Conservation (phyloP, 2,329 filamentous ascomycete genomes). For the Neonectria magnoliae region DNA sequence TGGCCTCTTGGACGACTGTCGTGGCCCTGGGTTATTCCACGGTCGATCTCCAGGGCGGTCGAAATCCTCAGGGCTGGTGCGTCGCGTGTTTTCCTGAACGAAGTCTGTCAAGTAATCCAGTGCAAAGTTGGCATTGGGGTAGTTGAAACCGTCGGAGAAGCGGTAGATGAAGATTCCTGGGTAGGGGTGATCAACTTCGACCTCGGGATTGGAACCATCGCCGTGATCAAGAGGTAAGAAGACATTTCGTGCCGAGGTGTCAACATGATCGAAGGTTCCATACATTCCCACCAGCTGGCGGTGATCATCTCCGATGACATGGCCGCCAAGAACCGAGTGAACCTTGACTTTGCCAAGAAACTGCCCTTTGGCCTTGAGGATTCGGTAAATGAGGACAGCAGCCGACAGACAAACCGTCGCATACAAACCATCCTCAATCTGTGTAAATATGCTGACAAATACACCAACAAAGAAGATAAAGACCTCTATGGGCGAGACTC, state of each 20-base stretch:
- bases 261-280: slow-evolving; percentile 61
- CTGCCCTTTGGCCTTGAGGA: slow-evolving; percentile 82
- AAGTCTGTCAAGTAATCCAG: slow-evolving; percentile 79
- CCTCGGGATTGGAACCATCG: slow-evolving; percentile 90
- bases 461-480: slow-evolving; percentile 95
- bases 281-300: slow-evolving; percentile 60
- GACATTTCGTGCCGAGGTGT: slow-evolving; percentile 73
- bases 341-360: slow-evolving; percentile 77
- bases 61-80: slow-evolving; percentile 77
- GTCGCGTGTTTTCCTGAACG: slow-evolving; percentile 77
- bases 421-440: slow-evolving; percentile 94
- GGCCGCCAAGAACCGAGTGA: slow-evolving; percentile 83
- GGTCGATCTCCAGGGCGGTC: slow-evolving; percentile 78
- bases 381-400: slow-evolving; percentile 82
- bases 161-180: slow-evolving; percentile 96
- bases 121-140: slow-evolving; percentile 91
- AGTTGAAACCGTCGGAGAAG: slow-evolving; percentile 95
- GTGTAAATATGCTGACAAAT: slow-evolving; percentile 85
- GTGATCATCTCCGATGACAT: slow-evolving; percentile 72
- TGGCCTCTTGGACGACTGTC: slow-evolving; percentile 55
- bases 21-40: slow-evolving; percentile 91
- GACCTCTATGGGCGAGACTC: slow-evolving; percentile 88
- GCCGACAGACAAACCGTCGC: slow-evolving; percentile 81
- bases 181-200: slow-evolving; percentile 83
- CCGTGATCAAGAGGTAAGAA: slow-evolving; percentile 87